These are phyloP conservation scores for Curvularia spicifera DNA, from an alignment of 2,329 filamentous ascomycete species.

Conservation along the genomic window DNA sequence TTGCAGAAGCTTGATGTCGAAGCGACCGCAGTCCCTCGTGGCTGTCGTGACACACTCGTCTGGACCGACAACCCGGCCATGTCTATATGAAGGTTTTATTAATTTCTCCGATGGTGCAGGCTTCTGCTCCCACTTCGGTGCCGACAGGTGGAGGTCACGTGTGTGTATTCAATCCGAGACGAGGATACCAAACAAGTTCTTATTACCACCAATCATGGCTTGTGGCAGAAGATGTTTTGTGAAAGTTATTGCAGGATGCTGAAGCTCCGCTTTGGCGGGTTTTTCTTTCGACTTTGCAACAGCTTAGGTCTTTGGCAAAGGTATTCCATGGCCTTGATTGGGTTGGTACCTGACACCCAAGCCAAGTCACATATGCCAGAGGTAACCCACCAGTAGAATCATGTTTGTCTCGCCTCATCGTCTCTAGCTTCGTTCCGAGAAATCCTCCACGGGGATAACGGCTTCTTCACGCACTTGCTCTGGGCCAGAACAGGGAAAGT, in stretches of 20 bases:
- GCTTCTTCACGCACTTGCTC: constrained; percentile 7
- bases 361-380: not conserved
- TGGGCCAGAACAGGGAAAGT: constrained; percentile 13
- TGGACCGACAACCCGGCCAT: constrained; percentile 14
- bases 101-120: constrained; percentile 26
- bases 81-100: constrained; percentile 25
- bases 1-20: constrained; percentile 1
- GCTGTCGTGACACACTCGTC: not conserved
- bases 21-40: not conserved
- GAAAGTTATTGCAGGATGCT: constrained; percentile 19
- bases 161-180: constrained; percentile 29
- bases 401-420: not conserved
- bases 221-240: constrained; percentile 1
- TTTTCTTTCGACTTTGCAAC: constrained; percentile 2
- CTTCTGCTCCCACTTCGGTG: constrained; percentile 12
- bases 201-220: constrained; percentile 32
- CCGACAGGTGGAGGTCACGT: constrained; percentile 21
- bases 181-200: constrained; percentile 9
- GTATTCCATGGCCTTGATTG: not conserved
- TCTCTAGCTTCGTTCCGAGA: not conserved
- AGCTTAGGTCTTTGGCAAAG: not conserved
- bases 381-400: not conserved
- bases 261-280: constrained; percentile 12
- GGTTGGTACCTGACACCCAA: not conserved
- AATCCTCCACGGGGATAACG: constrained; percentile 5